Conservation (phyloP, 257 asterid genomes). For the Rhazya stricta region DNA sequence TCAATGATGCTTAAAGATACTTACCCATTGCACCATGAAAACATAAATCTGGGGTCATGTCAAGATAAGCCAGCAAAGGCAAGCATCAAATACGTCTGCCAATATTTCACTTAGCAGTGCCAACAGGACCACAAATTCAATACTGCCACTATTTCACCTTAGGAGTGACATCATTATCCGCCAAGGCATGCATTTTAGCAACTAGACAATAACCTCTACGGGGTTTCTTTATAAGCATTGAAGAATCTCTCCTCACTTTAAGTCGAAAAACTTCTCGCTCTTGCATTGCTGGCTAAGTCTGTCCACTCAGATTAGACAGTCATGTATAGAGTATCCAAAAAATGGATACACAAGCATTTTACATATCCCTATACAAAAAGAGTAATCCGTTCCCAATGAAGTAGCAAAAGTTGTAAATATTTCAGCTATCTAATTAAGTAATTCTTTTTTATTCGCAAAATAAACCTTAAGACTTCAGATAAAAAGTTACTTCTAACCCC, state of each 20-base stretch:
- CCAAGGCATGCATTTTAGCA: neutral
- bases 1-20: neutral
- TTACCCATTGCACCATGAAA: neutral
- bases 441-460: neutral
- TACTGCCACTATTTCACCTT: neutral
- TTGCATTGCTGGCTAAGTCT: neutral
- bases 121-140: too few species aligned
- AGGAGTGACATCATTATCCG: neutral
- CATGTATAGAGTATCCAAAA: neutral
- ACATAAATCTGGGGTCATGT: neutral
- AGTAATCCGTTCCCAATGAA: neutral
- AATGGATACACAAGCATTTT: neutral
- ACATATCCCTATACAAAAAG: neutral
- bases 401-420: neutral
- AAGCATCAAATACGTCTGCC: neutral
- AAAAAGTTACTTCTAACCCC: neutral
- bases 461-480: neutral
- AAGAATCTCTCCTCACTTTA: slow-evolving; percentile 6
- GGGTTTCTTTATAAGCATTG: slow-evolving; percentile 2
- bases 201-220: neutral
- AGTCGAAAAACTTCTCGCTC: slow-evolving; percentile 12
- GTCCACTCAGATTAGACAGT: neutral
- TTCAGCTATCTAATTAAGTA: neutral
- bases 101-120: neutral
- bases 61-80: neutral